These are phyloP conservation scores for Tulasnella sp. DNA, from an alignment of 768 basidiomycete species.

Conservation along the genomic window DNA sequence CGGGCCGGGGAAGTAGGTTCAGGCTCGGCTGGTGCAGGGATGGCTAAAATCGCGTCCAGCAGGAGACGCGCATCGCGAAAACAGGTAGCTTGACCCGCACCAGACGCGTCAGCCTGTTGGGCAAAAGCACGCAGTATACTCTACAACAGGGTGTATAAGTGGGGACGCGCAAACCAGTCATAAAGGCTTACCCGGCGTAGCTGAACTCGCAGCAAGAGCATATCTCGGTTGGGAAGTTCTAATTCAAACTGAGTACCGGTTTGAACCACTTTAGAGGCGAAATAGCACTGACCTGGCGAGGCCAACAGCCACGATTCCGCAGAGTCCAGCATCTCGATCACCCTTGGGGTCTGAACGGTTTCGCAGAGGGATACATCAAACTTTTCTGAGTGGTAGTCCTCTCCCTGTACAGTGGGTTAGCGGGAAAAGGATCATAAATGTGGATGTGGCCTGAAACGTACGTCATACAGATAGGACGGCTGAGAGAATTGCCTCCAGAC, in stretches of 20 bases:
- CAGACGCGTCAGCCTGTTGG: constrained; percentile 1
- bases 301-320: constrained; percentile 48
- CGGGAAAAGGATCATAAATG: constrained; percentile 11
- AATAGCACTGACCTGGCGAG: constrained; percentile 14
- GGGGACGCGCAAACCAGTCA: not conserved
- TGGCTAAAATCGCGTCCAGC: not conserved
- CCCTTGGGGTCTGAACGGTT: constrained; percentile 40
- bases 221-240: constrained; percentile 17
- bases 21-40: constrained; percentile 4
- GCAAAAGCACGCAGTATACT: constrained; percentile 18
- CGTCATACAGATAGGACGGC: constrained; percentile 62
- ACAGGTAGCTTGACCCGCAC: not conserved
- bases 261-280: not conserved
- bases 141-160: constrained; percentile 2
- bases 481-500: constrained; percentile 72
- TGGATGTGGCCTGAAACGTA: constrained; percentile 28
- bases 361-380: constrained; percentile 68
- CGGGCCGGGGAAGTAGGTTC: constrained; percentile 11
- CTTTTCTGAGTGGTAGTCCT: constrained; percentile 87
- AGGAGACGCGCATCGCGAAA: not conserved
- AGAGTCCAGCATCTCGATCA: constrained; percentile 44
- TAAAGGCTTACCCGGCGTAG: constrained; percentile 21
- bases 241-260: constrained; percentile 1
- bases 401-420: constrained; percentile 37
- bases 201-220: constrained; percentile 19